Evolutionary conservation across 192 early-diverging fungal genomes (phyloP), one percentile per base, ranked within the genome.

Genomic region (Umbelopsis sp.): DNA sequence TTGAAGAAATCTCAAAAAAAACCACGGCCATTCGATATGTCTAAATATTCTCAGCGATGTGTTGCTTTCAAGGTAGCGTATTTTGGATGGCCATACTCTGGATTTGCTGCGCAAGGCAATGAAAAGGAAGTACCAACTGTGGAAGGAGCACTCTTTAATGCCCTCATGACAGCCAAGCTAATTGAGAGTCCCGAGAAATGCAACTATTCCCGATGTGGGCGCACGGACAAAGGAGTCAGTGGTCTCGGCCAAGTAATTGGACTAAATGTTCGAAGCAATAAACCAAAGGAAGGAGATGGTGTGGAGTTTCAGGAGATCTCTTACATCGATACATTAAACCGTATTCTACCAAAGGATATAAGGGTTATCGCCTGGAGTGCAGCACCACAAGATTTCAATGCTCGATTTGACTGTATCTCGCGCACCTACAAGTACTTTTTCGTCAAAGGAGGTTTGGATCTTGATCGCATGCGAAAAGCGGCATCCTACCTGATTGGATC

Each of bases 381-480:
- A 20, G 94, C 95, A 0, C 25, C 72, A 2, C 68, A 83, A 3
- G 81, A 85, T 26, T 99, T 99, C 74, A 88, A 91, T 78, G 95
- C 97, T 16, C 88, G 96, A 12, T 97, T 95, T 70, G 82, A 91
- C 49, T 99, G 97, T 78, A 70, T 73, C 11, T 92, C 83, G 43
- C 87, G 97, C 12, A 85, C 89, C 41, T 99, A 99, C 83, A 92
- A 93, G 72, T 99, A 99, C 80, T 96, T 92, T 75, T 98, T 99
- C 78, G 81, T 85, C 11, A 78, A 80, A 22, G 81, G 83, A 43
- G 77, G 74, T 22, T 86, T 97, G 31, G 84, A 97, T 70, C 87
- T 97, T 41, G 85, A 74, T 3, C 72, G 69, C 2, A 98, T 99
- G 96, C 84, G 84, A 20, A 75, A 88, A 4, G 96, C 91, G 0